phyloP scores from a whole-genome alignment of 148 eudicot genomes.

The Talinum fruticosum region DNA sequence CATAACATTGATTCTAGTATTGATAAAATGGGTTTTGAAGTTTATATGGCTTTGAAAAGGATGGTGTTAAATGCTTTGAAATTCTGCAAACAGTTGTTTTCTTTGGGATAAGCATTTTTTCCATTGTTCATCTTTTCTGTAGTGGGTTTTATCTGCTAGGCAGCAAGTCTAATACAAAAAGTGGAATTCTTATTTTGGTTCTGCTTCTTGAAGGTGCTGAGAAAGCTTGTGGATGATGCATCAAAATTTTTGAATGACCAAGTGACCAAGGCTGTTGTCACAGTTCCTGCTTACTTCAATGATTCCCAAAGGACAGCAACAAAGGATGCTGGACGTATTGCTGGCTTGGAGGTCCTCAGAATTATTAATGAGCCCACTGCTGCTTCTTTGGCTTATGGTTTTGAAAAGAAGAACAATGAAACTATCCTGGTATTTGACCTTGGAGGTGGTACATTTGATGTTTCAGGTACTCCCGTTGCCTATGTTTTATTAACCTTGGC shows the following conservation, averaged over 20 bases:
- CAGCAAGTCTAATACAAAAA: neutral
- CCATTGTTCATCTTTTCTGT: neutral
- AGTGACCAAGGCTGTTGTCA: slow-evolving; percentile 90
- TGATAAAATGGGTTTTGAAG: neutral
- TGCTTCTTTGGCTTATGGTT: slow-evolving; percentile 96
- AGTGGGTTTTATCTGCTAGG: neutral
- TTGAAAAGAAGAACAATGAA: slow-evolving; percentile 93
- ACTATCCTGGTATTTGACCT: slow-evolving; percentile 95
- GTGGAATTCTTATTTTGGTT: neutral
- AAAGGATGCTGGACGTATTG: slow-evolving; percentile 96
- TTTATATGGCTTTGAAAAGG: neutral
- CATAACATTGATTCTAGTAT: neutral
- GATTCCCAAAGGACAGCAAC: slow-evolving; percentile 99
- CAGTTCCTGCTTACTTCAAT: slow-evolving; percentile 95
- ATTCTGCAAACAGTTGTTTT: too few species aligned
- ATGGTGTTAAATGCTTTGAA: neutral
- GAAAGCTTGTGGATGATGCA: slow-evolving; percentile 97
- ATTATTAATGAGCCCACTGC: slow-evolving; percentile 98
- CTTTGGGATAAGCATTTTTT: neutral
- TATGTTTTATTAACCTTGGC: neutral
- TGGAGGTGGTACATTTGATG: slow-evolving; percentile 99
- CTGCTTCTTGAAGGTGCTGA: slow-evolving; percentile 54
- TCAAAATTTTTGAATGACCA: slow-evolving; percentile 89
- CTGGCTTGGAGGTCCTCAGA: slow-evolving; percentile 89
- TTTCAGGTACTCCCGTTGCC: slow-evolving; percentile 60